Conservation (phyloP, 2,329 filamentous ascomycete species). For the Alternaria novae-zelandiae region DNA sequence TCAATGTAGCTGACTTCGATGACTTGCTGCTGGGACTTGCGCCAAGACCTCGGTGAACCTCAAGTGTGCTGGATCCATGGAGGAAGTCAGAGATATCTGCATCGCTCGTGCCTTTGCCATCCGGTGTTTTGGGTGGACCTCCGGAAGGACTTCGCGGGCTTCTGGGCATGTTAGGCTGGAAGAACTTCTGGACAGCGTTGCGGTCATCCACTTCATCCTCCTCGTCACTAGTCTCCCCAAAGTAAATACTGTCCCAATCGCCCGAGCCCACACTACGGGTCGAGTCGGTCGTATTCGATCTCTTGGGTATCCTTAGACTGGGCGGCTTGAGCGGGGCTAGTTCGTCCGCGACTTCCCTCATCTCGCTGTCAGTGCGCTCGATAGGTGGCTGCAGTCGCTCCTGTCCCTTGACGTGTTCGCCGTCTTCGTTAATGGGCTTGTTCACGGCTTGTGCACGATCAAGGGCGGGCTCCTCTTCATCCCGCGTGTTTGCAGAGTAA, state of each 20-base stretch:
- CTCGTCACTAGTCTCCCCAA: constrained; percentile 56
- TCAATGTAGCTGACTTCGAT: constrained; percentile 16
- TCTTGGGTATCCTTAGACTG: constrained; percentile 27
- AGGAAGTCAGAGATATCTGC: constrained; percentile 51
- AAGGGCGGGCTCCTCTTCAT: constrained; percentile 68
- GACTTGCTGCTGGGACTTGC: constrained; percentile 28
- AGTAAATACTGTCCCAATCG: constrained; percentile 57
- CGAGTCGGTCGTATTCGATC: constrained; percentile 35
- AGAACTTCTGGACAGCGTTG: constrained; percentile 44
- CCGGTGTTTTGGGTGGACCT: constrained; percentile 24
- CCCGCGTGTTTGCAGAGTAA: constrained; percentile 67
- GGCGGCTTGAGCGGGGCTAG: constrained; percentile 42
- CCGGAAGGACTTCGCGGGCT: constrained; percentile 22
- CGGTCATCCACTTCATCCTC: constrained; percentile 53
- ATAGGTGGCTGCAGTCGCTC: constrained; percentile 45
- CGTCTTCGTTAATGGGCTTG: constrained; percentile 65
- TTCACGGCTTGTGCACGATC: constrained; percentile 72
- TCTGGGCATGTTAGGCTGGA: constrained; percentile 37
- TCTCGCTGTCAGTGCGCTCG: constrained; percentile 56
- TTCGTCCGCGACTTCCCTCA: constrained; percentile 54
- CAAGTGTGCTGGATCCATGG: constrained; percentile 29
- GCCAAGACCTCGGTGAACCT: constrained; percentile 51
- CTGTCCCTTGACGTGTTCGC: constrained; percentile 66
- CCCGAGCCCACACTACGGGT: constrained; percentile 49
- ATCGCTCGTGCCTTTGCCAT: constrained; percentile 43